phyloP scores from a whole-genome alignment of 257 asterid genomes.

The Euphrasia confusa region DNA sequence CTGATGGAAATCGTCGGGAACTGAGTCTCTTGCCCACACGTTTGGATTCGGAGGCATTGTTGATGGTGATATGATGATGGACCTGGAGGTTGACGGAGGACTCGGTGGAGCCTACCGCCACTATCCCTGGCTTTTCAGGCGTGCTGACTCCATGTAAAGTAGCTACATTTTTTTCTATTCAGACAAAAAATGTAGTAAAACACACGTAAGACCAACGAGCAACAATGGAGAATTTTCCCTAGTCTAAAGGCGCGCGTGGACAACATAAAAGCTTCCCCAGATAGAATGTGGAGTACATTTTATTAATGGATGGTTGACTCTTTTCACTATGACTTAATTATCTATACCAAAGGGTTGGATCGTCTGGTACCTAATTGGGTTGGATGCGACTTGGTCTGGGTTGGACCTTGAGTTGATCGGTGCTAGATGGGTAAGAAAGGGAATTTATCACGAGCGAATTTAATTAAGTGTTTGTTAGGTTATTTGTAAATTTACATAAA shows the following conservation, averaged over 20 bases:
- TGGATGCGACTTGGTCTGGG: too few species aligned
- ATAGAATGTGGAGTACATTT: too few species aligned
- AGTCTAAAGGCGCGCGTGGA: not conserved
- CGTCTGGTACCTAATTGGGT: too few species aligned
- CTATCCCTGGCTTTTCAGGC: slow-evolving; percentile 43
- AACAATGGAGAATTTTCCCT: not conserved
- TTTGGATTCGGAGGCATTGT: slow-evolving; percentile 30
- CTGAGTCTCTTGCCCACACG: slow-evolving; percentile 32
- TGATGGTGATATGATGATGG: slow-evolving; percentile 63
- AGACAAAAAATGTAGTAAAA: not conserved
- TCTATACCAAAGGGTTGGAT: too few species aligned
- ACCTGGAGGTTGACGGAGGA: slow-evolving; percentile 30
- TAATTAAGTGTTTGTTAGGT: too few species aligned
- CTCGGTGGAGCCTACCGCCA: slow-evolving; percentile 32
- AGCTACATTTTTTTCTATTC: slow-evolving; percentile 34
- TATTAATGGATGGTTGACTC: too few species aligned
- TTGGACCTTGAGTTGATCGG: too few species aligned
- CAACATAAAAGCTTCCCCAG: too few species aligned
- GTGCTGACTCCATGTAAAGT: slow-evolving; percentile 37
- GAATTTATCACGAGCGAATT: too few species aligned
- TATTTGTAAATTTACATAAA: too few species aligned
- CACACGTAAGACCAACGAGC: not conserved
- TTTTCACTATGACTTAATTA: too few species aligned
- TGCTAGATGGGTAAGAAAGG: too few species aligned
- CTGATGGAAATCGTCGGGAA: slow-evolving; percentile 34